Evolutionary conservation across 2,329 filamentous ascomycete species (phyloP), one percentile per base, ranked within the genome.

Genomic region (Arthrobotrys sphaeroides): DNA sequence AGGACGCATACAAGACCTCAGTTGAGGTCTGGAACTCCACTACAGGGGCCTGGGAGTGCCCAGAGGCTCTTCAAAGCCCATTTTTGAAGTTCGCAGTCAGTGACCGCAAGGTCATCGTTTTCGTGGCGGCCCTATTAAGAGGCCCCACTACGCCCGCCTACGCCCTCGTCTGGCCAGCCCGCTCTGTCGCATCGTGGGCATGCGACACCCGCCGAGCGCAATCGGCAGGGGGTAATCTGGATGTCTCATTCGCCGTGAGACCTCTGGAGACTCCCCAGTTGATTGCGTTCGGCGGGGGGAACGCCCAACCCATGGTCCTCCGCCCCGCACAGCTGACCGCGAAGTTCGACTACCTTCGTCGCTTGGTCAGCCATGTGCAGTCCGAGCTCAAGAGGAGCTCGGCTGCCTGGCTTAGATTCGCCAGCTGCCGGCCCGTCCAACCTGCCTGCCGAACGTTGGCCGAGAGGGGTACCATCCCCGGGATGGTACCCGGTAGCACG

Each of bases 361-460:
- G 5, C 0, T 6, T 72, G 6, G 53, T n/a, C 9, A 3, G 33
- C n/a, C 43, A 45, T 20, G 40, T 72, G 10, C 28, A 69, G 24
- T 12, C 53, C 26, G 31, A 57, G 33, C 42, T 72, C 22, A 16
- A 31, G n/a, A n/a, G 5, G 4, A 10, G 47, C 26, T 51, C 47
- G 13, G 57, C 67, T 24, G 31, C 51, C 20, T 70, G 66, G 55
- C 6, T 70, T 22, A 18, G 66, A 26, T 70, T 70, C 36, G 31
- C n/a, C 16, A 53, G 20, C 40, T 4, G 20, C 10, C 45, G 49
- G 9, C 55, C 55, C 3, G 33, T 70, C 16, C 22, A 70, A 13
- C 66, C 45, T 2, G 16, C 55, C n/a, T 72, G 45, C 26, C 7
- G 2, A 3, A 57, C 61, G 36, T 26, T 72, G 1, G 28, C 10